Conservation (phyloP, 1,284 basidiomycete genomes). For the Inonotus obliquus region DNA sequence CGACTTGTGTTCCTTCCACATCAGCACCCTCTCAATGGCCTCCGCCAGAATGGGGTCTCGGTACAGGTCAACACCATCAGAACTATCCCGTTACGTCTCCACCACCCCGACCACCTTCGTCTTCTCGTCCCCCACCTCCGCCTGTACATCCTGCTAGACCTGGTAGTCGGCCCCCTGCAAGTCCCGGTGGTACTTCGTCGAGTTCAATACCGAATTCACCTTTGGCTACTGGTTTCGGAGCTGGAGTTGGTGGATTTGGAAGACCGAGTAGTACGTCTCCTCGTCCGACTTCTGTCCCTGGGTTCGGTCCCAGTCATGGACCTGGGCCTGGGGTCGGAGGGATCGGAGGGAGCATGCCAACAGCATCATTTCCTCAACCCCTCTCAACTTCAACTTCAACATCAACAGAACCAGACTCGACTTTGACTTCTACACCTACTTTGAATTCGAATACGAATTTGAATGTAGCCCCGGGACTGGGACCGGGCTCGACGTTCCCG, state of each 20-base stretch:
- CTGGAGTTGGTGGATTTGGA: background rate
- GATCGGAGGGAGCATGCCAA: background rate
- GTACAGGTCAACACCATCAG: background rate
- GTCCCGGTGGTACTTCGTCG: background rate
- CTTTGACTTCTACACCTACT: too few species aligned
- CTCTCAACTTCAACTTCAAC: background rate
- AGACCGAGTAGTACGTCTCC: background rate
- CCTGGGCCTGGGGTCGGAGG: background rate
- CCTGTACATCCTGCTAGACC: background rate
- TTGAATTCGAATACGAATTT: too few species aligned
- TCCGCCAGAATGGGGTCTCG: slow-evolving; percentile 39
- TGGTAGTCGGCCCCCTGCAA: background rate
- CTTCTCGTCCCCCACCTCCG: background rate
- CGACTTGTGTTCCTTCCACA: slow-evolving; percentile 17
- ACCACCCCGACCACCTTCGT: slow-evolving; percentile 17
- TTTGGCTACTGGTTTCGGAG: slow-evolving; percentile 15
- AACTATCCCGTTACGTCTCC: slow-evolving; percentile 8
- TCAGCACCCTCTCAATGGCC: slow-evolving; percentile 35
- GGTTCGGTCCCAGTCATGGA: background rate
- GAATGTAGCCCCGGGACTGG: too few species aligned
- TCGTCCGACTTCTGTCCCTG: background rate
- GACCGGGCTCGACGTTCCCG: background rate
- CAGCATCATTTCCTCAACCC: background rate
- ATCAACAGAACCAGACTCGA: background rate
- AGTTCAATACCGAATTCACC: background rate